A percentile compares a stretch with the other conserved stretches of the same genome.
Conservation (phyloP, 164 flowering plant genomes). For the Vitis cinerea region DNA sequence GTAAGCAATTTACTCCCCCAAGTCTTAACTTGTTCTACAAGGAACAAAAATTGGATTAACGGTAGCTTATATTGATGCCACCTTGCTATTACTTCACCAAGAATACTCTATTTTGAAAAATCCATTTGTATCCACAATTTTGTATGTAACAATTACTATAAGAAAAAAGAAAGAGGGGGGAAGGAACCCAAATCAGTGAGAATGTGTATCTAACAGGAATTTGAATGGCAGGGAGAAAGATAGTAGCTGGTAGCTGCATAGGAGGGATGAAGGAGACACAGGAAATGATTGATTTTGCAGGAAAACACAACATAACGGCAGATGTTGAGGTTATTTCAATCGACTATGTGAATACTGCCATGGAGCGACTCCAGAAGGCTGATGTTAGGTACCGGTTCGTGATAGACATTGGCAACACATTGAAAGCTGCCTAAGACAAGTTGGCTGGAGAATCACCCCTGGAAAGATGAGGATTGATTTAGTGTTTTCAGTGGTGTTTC, state of each 20-base stretch:
- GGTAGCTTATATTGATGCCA: too few relatives aligned
- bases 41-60: too few relatives aligned
- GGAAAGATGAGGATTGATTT: not conserved
- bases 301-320: constrained; percentile 40
- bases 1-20: constrained; percentile 19
- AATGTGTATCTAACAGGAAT: too few relatives aligned
- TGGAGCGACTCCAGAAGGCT: constrained; percentile 45
- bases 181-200: not conserved
- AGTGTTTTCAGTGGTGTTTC: not conserved
- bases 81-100: too few relatives aligned
- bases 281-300: constrained; percentile 62
- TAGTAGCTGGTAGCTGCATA: constrained; percentile 33
- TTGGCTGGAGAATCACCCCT: too few relatives aligned
- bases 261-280: constrained; percentile 63
- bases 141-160: not conserved
- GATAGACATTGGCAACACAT: constrained; percentile 44
- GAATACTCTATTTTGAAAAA: too few relatives aligned
- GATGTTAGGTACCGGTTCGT: constrained; percentile 61
- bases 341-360: constrained; percentile 56
- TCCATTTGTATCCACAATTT: too few relatives aligned
- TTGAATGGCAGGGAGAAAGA: constrained; percentile 34
- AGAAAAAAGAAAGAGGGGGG: not conserved
- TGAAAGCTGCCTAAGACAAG: constrained; percentile 7
- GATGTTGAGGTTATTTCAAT: constrained; percentile 52
- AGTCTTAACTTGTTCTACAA: not conserved